These are phyloP conservation scores for Gloeostereum incarnatum DNA, from an alignment of 768 basidiomycete species.

Conservation along the genomic window DNA sequence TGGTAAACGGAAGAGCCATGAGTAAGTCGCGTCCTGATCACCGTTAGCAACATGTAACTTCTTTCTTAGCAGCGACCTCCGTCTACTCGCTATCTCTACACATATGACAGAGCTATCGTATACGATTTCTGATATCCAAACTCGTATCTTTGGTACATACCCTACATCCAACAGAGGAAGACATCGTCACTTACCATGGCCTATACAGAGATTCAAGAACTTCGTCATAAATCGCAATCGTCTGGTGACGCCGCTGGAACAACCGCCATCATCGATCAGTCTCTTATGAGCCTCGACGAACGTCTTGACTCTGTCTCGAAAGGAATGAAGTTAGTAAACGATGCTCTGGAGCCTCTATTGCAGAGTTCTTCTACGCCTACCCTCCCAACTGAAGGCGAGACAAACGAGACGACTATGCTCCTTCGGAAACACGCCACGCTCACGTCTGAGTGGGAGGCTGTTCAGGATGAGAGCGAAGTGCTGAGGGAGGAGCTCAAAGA, in stretches of 20 bases:
- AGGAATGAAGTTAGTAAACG: conserved; percentile 61
- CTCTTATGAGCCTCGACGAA: conserved; percentile 72
- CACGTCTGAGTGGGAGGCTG: conserved; percentile 69
- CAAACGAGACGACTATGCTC: conserved; percentile 37
- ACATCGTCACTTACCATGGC: conserved; percentile 4
- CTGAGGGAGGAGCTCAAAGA: conserved; percentile 91
- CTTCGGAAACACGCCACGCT: conserved; percentile 70
- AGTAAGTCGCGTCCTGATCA: conserved; percentile 39
- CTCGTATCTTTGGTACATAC: conserved; percentile 75
- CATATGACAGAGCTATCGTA: conserved; percentile 85
- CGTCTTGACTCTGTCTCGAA: conserved; percentile 64
- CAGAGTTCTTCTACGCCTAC: conserved; percentile 39
- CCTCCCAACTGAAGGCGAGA: conserved; percentile 23
- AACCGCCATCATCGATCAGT: conserved; percentile 70
- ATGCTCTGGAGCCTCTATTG: conserved; percentile 53
- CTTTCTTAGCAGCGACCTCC: conserved; percentile 53
- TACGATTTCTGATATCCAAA: conserved; percentile 82
- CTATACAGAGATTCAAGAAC: conserved; percentile 77
- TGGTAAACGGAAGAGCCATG: conserved; percentile 51
- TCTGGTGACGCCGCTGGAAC: conserved; percentile 46
- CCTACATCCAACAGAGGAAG: conserved; percentile 1
- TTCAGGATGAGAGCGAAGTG: conserved; percentile 72
- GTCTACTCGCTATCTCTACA: conserved; percentile 68
- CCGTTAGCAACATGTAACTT: conserved; percentile 9
- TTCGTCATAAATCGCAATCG: conserved; percentile 78